phyloP scores from a whole-genome alignment of 805 yeast species.

The Pichia membranifaciens region DNA sequence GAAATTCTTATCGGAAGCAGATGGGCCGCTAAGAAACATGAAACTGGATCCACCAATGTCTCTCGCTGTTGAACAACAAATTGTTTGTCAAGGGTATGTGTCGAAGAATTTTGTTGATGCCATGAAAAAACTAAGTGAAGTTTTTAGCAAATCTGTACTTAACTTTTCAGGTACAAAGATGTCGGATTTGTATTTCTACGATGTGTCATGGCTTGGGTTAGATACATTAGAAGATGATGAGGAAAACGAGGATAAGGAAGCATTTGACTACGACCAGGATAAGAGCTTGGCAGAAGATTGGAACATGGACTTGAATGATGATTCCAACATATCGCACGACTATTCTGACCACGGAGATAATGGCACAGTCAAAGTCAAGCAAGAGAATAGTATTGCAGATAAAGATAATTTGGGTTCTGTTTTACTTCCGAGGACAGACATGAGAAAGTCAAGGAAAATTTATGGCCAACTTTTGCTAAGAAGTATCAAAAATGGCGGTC shows the following conservation, averaged over 20 bases:
- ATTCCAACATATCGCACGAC: too few relatives aligned
- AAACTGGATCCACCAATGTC: conserved; percentile 36
- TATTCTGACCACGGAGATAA: not conserved
- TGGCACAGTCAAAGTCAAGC: not conserved
- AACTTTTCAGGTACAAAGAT: conserved; percentile 42
- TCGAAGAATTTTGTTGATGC: conserved; percentile 36
- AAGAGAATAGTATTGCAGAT: not conserved
- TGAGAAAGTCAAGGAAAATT: conserved; percentile 10
- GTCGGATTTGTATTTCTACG: conserved; percentile 54
- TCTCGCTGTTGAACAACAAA: conserved; percentile 51
- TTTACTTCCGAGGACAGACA: conserved; percentile 4
- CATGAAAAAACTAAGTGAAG: conserved; percentile 40
- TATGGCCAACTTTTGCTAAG: conserved; percentile 19
- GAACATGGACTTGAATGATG: not conserved
- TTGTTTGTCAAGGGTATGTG: conserved; percentile 56
- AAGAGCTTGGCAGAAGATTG: not conserved
- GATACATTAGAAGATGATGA: conserved; percentile 16
- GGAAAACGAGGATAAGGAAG: not conserved
- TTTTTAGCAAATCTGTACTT: conserved; percentile 36
- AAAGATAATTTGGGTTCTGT: not conserved
- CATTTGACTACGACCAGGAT: not conserved
- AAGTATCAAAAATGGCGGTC: conserved; percentile 24
- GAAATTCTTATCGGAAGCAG: conserved; percentile 55
- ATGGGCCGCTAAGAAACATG: conserved; percentile 32
- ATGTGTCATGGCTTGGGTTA: conserved; percentile 59